A percentile compares a stretch with the other conserved stretches of the same genome.
phyloP scores from a whole-genome alignment of 1,284 basidiomycete species.

The Cystobasidiaceae sp. region DNA sequence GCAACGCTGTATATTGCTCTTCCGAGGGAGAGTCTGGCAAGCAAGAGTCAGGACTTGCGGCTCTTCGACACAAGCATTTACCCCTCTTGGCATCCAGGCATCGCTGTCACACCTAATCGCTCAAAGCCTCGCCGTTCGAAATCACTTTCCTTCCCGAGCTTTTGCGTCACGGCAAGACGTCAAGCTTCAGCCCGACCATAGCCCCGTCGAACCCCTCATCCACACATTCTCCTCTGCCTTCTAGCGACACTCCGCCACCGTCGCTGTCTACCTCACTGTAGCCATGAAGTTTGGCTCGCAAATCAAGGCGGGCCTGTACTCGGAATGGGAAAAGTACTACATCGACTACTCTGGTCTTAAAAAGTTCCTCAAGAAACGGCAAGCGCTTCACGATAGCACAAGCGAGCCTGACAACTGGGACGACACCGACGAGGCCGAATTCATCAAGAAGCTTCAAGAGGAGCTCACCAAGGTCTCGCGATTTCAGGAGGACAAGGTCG shows the following conservation, averaged over 20 bases:
- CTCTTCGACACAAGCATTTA: too few relatives aligned
- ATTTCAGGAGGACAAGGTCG: conserved; percentile 86
- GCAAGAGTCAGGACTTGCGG: too few relatives aligned
- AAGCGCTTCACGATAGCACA: conserved; percentile 53
- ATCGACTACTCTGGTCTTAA: conserved; percentile 74
- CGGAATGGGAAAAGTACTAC: conserved; percentile 85
- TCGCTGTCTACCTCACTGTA: not conserved
- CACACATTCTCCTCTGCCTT: not conserved
- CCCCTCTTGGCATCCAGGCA: too few relatives aligned
- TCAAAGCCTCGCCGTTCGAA: too few relatives aligned
- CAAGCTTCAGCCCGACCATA: too few relatives aligned
- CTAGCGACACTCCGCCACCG: not conserved
- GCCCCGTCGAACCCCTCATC: too few relatives aligned
- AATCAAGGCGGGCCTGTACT: conserved; percentile 71
- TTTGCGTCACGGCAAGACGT: too few relatives aligned
- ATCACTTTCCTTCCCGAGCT: too few relatives aligned
- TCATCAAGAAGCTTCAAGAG: conserved; percentile 68
- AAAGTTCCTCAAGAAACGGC: conserved; percentile 72
- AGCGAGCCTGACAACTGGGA: conserved; percentile 58
- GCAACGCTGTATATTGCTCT: too few relatives aligned
- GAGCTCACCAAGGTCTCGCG: conserved; percentile 94
- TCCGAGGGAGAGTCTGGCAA: too few relatives aligned
- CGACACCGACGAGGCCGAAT: conserved; percentile 71
- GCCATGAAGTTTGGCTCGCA: conserved; percentile 37
- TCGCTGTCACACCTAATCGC: too few relatives aligned